Percentiles rank a stretch among this genome's conserved stretches.
Conservation (phyloP, 2,329 filamentous ascomycete species). For the Davidsoniella virescens region DNA sequence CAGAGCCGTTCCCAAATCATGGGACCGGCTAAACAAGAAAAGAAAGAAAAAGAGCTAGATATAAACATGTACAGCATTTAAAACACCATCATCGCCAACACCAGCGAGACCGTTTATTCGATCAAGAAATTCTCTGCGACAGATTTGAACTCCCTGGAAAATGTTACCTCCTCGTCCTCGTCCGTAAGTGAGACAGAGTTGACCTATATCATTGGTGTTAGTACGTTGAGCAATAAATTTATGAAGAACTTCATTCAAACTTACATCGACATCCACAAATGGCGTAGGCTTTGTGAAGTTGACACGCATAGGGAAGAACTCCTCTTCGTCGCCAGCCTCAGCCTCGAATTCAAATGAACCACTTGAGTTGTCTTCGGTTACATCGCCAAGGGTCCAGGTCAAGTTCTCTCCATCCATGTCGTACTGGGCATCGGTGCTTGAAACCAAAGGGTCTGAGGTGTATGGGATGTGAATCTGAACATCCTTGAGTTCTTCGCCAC, state of each 20-base stretch:
- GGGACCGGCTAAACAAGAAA: background rate
- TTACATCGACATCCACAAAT: conserved; percentile 86
- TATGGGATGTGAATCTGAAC: conserved; percentile 83
- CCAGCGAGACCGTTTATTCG: conserved; percentile 34
- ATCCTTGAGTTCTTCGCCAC: conserved; percentile 61
- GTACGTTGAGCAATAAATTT: background rate
- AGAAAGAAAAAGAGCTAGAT: background rate
- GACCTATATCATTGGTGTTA: conserved; percentile 28
- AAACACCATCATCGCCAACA: background rate
- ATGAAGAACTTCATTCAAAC: conserved; percentile 21
- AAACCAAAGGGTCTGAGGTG: conserved; percentile 68
- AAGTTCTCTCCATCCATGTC: conserved; percentile 84
- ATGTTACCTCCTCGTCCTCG: conserved; percentile 62
- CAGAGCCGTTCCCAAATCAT: background rate
- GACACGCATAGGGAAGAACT: conserved; percentile 96
- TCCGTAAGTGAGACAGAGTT: conserved; percentile 54
- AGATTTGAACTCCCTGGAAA: conserved; percentile 68
- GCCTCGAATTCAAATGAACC: conserved; percentile 95
- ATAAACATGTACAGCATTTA: conserved; percentile 9
- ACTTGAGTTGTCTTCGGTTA: conserved; percentile 65
- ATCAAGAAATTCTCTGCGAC: conserved; percentile 61
- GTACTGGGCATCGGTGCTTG: conserved; percentile 86
- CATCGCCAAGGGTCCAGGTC: conserved; percentile 81
- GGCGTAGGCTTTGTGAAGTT: conserved; percentile 74
- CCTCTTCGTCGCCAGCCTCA: conserved; percentile 69